Percentiles rank a stretch among this genome's conserved stretches.
These are phyloP conservation scores for Cyberlindnera petersonii DNA, from an alignment of 805 yeast genomes.

Conservation along the genomic window DNA sequence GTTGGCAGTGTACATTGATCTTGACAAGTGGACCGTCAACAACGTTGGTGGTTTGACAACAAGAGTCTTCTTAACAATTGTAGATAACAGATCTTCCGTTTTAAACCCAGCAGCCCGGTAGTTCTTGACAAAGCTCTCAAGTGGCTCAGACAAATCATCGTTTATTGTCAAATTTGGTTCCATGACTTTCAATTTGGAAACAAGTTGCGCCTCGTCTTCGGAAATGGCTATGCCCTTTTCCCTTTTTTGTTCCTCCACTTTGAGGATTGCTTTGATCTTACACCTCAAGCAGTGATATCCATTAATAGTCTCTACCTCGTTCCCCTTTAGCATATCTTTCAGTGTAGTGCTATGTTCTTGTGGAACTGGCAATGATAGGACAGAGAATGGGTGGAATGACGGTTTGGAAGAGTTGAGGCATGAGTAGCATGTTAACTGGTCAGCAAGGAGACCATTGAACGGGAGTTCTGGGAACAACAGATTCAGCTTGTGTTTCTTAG, in stretches of 20 bases:
- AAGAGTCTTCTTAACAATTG: conserved; percentile 61
- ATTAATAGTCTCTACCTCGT: conserved; percentile 64
- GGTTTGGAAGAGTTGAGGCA: conserved; percentile 64
- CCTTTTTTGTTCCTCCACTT: conserved; percentile 28
- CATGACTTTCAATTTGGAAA: conserved; percentile 35
- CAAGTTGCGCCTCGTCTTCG: conserved; percentile 30
- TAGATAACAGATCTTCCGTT: conserved; percentile 48
- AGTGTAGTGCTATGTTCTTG: conserved; percentile 42
- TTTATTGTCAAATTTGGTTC: conserved; percentile 47
- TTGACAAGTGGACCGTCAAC: conserved; percentile 76
- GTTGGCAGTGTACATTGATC: conserved; percentile 72
- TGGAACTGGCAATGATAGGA: conserved; percentile 75
- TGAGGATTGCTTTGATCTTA: conserved; percentile 43
- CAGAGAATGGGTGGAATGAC: conserved; percentile 55
- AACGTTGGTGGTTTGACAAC: conserved; percentile 66
- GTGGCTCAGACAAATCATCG: conserved; percentile 54
- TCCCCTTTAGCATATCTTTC: conserved; percentile 49
- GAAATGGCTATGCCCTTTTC: conserved; percentile 13
- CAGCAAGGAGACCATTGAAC: conserved; percentile 61
- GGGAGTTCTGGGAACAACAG: conserved; percentile 60
- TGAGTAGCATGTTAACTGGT: conserved; percentile 63
- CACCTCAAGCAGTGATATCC: conserved; percentile 81
- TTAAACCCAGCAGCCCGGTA: conserved; percentile 44
- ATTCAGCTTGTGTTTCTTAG: conserved; percentile 18
- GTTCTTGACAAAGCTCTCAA: conserved; percentile 43